Base-by-base conservation (phyloP, 768 basidiomycete species). In the Trametes maxima region DNA sequence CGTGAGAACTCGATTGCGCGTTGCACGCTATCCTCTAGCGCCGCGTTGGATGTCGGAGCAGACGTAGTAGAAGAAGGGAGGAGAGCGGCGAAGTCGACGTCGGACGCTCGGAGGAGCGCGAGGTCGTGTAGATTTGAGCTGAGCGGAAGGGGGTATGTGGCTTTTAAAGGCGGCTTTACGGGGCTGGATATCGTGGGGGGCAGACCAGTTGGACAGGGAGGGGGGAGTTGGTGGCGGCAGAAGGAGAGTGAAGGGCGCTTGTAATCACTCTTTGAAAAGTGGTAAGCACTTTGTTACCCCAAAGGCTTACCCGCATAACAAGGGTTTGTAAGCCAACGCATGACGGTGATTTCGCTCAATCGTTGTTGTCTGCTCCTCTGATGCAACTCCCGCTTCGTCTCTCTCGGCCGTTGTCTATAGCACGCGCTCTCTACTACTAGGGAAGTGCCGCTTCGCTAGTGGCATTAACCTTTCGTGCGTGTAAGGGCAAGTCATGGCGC, bases 61-160 rank as follows among this genome's bases (percentile, higher is more conserved):
- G 65, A 50, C 33, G 46, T 25, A 1, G 54, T 21, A 13, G 48
- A 1, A 12, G 60, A 60, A 8, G 73, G 36, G 24, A 79, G 70
- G 36, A 78, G 52, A 7, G 48, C 57, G 5, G 75, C 68, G 17
- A 82, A 65, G 61, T 80, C 76, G 46, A 82, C 60, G 22, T 81
- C 83, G 11, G 86, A 84, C 25, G 84, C 83, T 25, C 87, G 83
- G 19, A 92, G 75, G 35, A 90, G 72, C 5, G 90, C 89, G 22
- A 93, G 82, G 73, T 93, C 91, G 13, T 81, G 86, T 39, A 92
- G 78, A 6, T 84, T 85, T 57, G 85, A 80, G 59, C 78, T 72
- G 33, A 90, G 78, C 7, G 84, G 76, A 42, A 92, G 77, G 13
- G 85, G 81, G 61, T 84, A 56, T 4, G 65, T 68, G 56, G 75